Evolutionary conservation across 2,329 filamentous ascomycete genomes (phyloP), one percentile per base, ranked within the genome.

Genomic region (Zasmidium cellare): DNA sequence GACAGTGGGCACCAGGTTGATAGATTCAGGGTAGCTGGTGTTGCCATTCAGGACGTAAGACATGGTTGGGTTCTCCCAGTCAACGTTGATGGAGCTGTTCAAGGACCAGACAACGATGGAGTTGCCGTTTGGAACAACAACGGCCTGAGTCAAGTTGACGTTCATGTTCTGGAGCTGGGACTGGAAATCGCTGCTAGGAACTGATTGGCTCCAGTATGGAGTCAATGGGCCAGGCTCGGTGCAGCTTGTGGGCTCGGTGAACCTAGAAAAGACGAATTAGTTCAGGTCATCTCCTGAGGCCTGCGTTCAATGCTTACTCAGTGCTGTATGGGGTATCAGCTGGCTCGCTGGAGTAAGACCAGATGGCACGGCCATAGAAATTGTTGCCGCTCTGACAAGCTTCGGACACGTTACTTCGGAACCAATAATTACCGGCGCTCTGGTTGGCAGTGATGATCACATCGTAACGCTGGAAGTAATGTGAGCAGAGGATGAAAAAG

Each of bases 61-160:
- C 3, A 81, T 63, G 0, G 76, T 79, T 1, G 79, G 79, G 16
- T 75, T 68, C 24, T 72, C 67, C 77, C 77, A 80, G 25, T 71
- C 64, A 19, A 78, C 71, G 56, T 75, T 70, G 59, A 80, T 77
- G 46, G 74, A 72, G 6, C 71, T 74, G 56, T 68, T 66, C 50
- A 68, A 49, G n/a, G 63, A 54, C 74, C 74, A 76, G 23, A 73
- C 64, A 2, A 76, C 71, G 38, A 77, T 66, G 57, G 73, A 73
- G 57, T 76, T 64, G 9, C 69, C 68, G 54, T 72, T 73, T 3
- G 56, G 56, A 23, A 58, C 49, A 38, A 72, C 59, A 12, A 70
- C 61, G 14, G 68, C 61, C 9, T 57, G 50, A 11, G 65, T 65
- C 11, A 76, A 51, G 56, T 73, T 65, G 9, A 77, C 66, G 22